Conservation (phyloP, 176 grass and related monocot genomes). For the Alopecurus myosuroides region DNA sequence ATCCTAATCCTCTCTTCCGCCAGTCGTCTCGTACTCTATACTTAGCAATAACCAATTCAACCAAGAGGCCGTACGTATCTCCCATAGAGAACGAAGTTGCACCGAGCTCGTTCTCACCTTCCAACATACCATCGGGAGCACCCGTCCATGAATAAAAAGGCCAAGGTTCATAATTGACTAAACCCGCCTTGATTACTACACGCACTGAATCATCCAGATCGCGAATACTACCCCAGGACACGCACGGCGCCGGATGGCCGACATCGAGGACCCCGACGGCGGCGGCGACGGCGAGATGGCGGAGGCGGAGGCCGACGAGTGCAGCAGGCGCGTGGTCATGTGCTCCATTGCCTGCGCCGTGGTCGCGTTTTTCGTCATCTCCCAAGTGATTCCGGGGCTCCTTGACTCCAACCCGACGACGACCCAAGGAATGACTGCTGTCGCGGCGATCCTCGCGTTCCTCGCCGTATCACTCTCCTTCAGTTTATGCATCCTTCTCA, state of each 20-base stretch:
- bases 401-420: not conserved
- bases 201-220: not conserved
- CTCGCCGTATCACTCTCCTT: not conserved
- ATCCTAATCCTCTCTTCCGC: too few relatives aligned
- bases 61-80: too few relatives aligned
- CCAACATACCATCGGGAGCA: not conserved
- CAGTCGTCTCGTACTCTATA: too few relatives aligned
- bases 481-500: not conserved
- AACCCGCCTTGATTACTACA: not conserved
- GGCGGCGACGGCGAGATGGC: not conserved
- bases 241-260: not conserved
- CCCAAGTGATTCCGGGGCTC: not conserved
- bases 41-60: too few relatives aligned
- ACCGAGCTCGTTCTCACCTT: not conserved
- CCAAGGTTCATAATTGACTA: not conserved
- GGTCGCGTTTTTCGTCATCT: not conserved
- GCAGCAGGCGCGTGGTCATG: not conserved
- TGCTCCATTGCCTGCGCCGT: not conserved
- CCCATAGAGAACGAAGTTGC: not conserved
- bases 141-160: not conserved
- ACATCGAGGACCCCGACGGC: not conserved
- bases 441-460: not conserved
- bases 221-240: not conserved
- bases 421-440: not conserved
- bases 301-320: not conserved